phyloP scores from a whole-genome alignment of 2,329 filamentous ascomycete species.

The Trichoderma afroharzianum region DNA sequence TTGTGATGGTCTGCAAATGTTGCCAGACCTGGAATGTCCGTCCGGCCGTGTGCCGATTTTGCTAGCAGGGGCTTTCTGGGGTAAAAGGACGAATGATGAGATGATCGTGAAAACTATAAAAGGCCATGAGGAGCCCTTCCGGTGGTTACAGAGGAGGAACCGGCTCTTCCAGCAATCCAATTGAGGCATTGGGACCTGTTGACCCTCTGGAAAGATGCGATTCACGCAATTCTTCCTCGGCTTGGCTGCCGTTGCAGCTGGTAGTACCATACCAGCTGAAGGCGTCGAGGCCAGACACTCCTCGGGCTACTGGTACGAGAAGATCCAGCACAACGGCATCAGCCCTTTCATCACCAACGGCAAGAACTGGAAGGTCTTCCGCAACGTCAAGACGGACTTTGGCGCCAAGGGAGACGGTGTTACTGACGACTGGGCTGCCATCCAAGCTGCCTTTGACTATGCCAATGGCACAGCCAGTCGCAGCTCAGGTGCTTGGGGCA shows the following conservation, averaged over 20 bases:
- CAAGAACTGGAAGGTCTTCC: slow-evolving; percentile 52
- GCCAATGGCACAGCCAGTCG: slow-evolving; percentile 16
- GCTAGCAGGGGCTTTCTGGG: not conserved
- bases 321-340: slow-evolving; percentile 21
- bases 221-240: slow-evolving; percentile 5
- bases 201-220: slow-evolving; percentile 3
- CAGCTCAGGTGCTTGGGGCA: slow-evolving; percentile 17
- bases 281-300: not conserved
- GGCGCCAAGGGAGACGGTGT: slow-evolving; percentile 59
- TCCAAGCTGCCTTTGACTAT: slow-evolving; percentile 35
- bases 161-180: not conserved
- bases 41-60: not conserved
- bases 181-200: not conserved
- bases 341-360: slow-evolving; percentile 20
- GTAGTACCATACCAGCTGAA: not conserved
- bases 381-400: slow-evolving; percentile 63
- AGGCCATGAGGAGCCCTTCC: not conserved
- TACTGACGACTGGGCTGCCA: slow-evolving; percentile 75
- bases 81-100: not conserved
- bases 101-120: not conserved
- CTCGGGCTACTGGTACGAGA: slow-evolving; percentile 20
- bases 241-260: slow-evolving; percentile 7
- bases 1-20: not conserved
- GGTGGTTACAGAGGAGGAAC: not conserved
- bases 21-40: not conserved